These are phyloP conservation scores for Onygena corvina DNA, from an alignment of 2,329 filamentous ascomycete species.

Conservation along the genomic window DNA sequence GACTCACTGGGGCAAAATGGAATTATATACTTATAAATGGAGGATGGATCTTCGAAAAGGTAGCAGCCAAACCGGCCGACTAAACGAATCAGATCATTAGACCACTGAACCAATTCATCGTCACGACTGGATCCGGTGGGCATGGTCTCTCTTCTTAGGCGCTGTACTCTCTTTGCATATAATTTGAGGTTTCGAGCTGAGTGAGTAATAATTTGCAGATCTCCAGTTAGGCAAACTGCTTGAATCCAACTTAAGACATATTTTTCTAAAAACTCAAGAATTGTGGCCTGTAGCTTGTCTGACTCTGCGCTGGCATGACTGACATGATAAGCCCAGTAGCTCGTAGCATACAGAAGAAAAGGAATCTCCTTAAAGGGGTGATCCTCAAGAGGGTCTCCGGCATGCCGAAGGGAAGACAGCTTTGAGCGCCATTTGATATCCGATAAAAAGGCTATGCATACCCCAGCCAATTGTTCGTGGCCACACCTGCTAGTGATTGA, in stretches of 20 bases:
- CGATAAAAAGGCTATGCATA: constrained; percentile 19
- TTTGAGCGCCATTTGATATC: constrained; percentile 3
- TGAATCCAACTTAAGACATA: constrained; percentile 27
- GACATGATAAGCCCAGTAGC: constrained; percentile 12
- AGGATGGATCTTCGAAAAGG: constrained; percentile 20
- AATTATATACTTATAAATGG: constrained; percentile 31
- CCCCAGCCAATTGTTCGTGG: constrained; percentile 17
- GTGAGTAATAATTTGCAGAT: constrained; percentile 21
- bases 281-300: not conserved
- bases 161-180: constrained; percentile 13
- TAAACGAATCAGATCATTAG: constrained; percentile 27
- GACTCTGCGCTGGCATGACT: constrained; percentile 1
- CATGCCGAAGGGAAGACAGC: not conserved
- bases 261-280: constrained; percentile 10
- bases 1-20: constrained; percentile 32
- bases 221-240: constrained; percentile 17
- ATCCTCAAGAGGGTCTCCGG: not conserved
- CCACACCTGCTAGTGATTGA: constrained; percentile 5
- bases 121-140: too few relatives aligned
- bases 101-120: constrained; percentile 20
- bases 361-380: not conserved
- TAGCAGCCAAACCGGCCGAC: constrained; percentile 27
- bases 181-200: constrained; percentile 21
- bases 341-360: constrained; percentile 11
- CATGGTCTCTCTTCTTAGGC: too few relatives aligned